Evolutionary conservation across 805 yeast genomes (phyloP).

Genomic region (Metschnikowia arizonensis): DNA sequence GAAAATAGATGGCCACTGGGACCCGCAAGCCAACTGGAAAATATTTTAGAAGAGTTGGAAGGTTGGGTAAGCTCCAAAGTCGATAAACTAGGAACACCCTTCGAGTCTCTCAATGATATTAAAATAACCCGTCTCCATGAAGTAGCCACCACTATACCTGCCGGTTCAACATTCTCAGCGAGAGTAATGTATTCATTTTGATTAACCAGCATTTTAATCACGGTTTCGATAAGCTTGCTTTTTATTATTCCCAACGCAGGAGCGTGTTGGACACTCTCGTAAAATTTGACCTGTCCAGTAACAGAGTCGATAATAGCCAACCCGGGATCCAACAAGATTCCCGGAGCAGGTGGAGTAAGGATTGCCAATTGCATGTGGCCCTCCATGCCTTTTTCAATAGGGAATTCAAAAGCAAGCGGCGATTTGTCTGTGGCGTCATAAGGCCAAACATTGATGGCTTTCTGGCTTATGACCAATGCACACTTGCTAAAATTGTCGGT

Average conservation of each 20-base stretch:
- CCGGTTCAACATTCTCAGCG: conserved; percentile 63
- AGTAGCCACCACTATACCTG: conserved; percentile 70
- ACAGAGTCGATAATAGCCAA: conserved; percentile 58
- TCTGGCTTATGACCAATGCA: conserved; percentile 48
- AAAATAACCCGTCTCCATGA: conserved; percentile 62
- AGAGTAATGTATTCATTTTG: conserved; percentile 54
- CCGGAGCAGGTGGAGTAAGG: conserved; percentile 54
- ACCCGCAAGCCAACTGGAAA: conserved; percentile 14
- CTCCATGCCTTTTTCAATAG: conserved; percentile 25
- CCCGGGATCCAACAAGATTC: conserved; percentile 57
- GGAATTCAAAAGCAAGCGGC: conserved; percentile 56
- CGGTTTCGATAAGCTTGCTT: conserved; percentile 41
- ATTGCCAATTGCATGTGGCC: conserved; percentile 46
- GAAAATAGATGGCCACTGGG: conserved; percentile 17
- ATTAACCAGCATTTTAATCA: conserved; percentile 29
- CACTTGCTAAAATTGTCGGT: conserved; percentile 45
- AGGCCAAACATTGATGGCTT: conserved; percentile 62
- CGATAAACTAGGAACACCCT: conserved; percentile 55
- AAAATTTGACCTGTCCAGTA: conserved; percentile 59
- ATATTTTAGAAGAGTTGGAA: conserved; percentile 9
- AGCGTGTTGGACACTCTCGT: conserved; percentile 70
- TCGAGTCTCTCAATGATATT: conserved; percentile 59
- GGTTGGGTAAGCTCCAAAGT: conserved; percentile 24
- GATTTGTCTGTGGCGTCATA: conserved; percentile 57
- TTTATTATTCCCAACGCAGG: conserved; percentile 59